Base-by-base conservation (phyloP, 352 stramenopile genomes). In the Phytophthora cajani region DNA sequence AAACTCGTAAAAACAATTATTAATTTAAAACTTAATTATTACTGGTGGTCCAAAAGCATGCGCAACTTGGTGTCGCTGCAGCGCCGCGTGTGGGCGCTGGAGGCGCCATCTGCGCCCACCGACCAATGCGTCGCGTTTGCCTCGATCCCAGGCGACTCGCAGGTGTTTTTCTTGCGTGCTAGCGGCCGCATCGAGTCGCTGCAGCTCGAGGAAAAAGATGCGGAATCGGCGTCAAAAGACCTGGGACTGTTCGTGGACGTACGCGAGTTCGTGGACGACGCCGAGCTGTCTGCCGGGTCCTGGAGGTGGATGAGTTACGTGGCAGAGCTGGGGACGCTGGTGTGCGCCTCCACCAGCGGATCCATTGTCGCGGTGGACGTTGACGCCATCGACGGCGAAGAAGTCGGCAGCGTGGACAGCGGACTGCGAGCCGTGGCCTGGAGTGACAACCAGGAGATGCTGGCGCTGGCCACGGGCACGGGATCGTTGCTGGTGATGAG, bases 291-390 rank as follows among this genome's bases (percentile, higher is more conserved):
- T 23, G 8, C 38, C 8, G 21, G 42, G 4, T 62, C 51, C 14
- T 95, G 88, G 88, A 56, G 53, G 33, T 93, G 88, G 88, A 84
- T 91, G 58, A 66, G 65, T 5, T 93, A 88, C 68, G 64, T 90
- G 19, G 79, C 70, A 0, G 88, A 95, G 60, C 66, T 91, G 17
- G 82, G 89, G 11, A 69, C 72, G 25, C 53, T 93, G 14, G 80
- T 90, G 11, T 93, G 86, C 21, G 83, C 75, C 10, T 83, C 80
- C 16, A 76, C 72, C 10, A 67, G 75, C 17, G 85, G 88, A 12
- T 57, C 67, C 21, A 73, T 95, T 32, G 84, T 72, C 16, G 68
- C 77, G 11, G 77, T 95, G 38, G 74, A 89, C n/a, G 57, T 90
- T 40, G 71, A 83, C 25, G 69, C 79, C 9, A 69, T 75, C 4